Evolutionary conservation across 2,329 filamentous ascomycete species (phyloP).

Genomic region (Aureobasidium sp.): DNA sequence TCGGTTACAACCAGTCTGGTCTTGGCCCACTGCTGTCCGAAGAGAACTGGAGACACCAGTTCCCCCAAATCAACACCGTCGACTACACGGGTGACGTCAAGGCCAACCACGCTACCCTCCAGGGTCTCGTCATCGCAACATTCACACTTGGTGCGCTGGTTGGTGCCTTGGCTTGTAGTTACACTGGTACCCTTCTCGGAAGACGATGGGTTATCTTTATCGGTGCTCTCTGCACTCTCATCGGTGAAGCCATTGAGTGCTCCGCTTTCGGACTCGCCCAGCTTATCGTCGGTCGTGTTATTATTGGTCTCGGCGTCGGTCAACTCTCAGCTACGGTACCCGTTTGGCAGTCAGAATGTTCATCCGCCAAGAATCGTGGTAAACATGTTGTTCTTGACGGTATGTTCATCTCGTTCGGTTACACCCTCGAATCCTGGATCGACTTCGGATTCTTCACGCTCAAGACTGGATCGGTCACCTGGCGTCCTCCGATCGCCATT

Average conservation of each 20-base stretch:
- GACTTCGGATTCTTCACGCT: slow-evolving; percentile 36
- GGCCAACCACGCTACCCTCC: slow-evolving; percentile 35
- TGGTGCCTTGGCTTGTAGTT: slow-evolving; percentile 37
- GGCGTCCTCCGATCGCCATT: slow-evolving; percentile 39
- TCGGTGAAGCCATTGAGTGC: slow-evolving; percentile 37
- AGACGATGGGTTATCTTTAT: slow-evolving; percentile 37
- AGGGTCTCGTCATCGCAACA: slow-evolving; percentile 36
- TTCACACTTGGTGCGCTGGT: slow-evolving; percentile 40
- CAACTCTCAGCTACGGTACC: slow-evolving; percentile 37
- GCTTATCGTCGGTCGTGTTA: slow-evolving; percentile 38
- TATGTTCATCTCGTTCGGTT: slow-evolving; percentile 39
- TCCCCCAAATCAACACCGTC: slow-evolving; percentile 43
- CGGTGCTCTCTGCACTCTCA: slow-evolving; percentile 32
- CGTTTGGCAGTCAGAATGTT: slow-evolving; percentile 38
- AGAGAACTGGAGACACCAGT: slow-evolving; percentile 33
- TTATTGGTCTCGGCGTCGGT: slow-evolving; percentile 37
- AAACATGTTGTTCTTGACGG: slow-evolving; percentile 36
- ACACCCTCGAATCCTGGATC: slow-evolving; percentile 40
- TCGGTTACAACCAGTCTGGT: slow-evolving; percentile 45
- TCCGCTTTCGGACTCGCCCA: slow-evolving; percentile 38
- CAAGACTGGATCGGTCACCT: slow-evolving; percentile 31
- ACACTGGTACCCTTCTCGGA: slow-evolving; percentile 38
- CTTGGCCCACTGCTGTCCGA: slow-evolving; percentile 40
- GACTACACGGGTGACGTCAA: slow-evolving; percentile 31
- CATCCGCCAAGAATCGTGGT: slow-evolving; percentile 30